Conservation (phyloP, 129 eudicot genomes). For the Calendula officinalis region DNA sequence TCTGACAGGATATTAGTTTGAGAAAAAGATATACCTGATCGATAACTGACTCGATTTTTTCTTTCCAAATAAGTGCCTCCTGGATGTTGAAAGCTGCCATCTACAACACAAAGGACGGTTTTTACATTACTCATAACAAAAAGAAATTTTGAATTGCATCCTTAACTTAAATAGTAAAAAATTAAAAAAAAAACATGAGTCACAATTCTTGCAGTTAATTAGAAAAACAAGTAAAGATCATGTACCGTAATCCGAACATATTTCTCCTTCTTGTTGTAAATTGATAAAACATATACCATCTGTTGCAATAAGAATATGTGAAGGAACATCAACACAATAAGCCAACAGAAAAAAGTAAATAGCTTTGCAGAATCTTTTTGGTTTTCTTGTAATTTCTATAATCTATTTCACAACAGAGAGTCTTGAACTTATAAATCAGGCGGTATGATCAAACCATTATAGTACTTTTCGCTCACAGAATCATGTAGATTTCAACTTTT, state of each 20-base stretch:
- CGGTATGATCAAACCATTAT: too few species aligned
- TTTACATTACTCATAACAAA: background rate
- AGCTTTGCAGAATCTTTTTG: too few species aligned
- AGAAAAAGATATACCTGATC: slow-evolving; percentile 64
- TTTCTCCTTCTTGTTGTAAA: slow-evolving; percentile 92
- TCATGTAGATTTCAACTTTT: too few species aligned
- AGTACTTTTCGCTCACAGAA: too few species aligned
- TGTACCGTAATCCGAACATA: slow-evolving; percentile 75
- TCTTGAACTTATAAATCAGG: too few species aligned
- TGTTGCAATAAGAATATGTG: slow-evolving; percentile 27
- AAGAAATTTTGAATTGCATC: slow-evolving; percentile 1
- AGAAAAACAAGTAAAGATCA: slow-evolving; percentile 7
- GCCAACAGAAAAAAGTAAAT: too few species aligned
- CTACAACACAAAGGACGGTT: slow-evolving; percentile 35
- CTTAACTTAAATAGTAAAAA: too few species aligned
- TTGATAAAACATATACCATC: slow-evolving; percentile 89
- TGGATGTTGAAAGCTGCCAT: slow-evolving; percentile 99
- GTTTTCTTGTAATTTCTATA: too few species aligned
- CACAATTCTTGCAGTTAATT: background rate
- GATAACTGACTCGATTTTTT: slow-evolving; percentile 90
- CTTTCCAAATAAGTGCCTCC: slow-evolving; percentile 97
- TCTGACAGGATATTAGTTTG: background rate
- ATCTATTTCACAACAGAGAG: too few species aligned
- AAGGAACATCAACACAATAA: too few species aligned
- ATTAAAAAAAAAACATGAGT: too few species aligned